Evolutionary conservation across 352 stramenopile genomes (phyloP).

Genomic region (Halophytophthora batemanensis): DNA sequence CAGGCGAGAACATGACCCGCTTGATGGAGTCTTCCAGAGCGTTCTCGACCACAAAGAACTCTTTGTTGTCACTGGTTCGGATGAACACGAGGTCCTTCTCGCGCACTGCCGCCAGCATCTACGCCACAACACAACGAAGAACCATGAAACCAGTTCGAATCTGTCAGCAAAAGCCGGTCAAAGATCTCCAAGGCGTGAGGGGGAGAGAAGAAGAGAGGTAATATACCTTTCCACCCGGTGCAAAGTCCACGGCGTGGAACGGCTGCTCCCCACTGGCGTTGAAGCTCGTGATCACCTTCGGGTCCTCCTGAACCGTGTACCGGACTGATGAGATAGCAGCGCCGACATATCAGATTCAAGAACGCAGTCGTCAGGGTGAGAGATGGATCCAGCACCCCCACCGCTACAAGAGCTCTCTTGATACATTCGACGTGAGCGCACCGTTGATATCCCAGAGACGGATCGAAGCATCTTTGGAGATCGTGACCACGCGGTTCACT

Average conservation of each 20-base stretch:
- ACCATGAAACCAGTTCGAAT: background rate
- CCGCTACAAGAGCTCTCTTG: background rate
- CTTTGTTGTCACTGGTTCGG: constrained; percentile 40
- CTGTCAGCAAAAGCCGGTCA: background rate
- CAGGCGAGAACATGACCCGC: constrained; percentile 55
- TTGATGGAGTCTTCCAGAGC: constrained; percentile 66
- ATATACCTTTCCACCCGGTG: constrained; percentile 62
- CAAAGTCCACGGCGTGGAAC: constrained; percentile 61
- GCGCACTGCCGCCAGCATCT: constrained; percentile 59
- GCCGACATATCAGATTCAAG: constrained; percentile 2
- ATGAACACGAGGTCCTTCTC: constrained; percentile 63
- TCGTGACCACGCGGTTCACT: constrained; percentile 73
- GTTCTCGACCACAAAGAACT: constrained; percentile 48
- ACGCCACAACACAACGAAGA: background rate
- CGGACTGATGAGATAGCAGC: constrained; percentile 37
- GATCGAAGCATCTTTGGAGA: constrained; percentile 75
- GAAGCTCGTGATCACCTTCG: constrained; percentile 64
- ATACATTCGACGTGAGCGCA: constrained; percentile 15
- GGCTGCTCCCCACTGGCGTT: constrained; percentile 47
- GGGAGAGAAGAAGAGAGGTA: background rate
- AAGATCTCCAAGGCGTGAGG: background rate
- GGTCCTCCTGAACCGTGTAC: constrained; percentile 77
- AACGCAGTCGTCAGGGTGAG: too few species aligned
- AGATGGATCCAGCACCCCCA: background rate
- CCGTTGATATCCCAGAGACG: constrained; percentile 83